These are phyloP conservation scores for Xylaria curta DNA, from an alignment of 495 filamentous ascomycete species.

Conservation along the genomic window DNA sequence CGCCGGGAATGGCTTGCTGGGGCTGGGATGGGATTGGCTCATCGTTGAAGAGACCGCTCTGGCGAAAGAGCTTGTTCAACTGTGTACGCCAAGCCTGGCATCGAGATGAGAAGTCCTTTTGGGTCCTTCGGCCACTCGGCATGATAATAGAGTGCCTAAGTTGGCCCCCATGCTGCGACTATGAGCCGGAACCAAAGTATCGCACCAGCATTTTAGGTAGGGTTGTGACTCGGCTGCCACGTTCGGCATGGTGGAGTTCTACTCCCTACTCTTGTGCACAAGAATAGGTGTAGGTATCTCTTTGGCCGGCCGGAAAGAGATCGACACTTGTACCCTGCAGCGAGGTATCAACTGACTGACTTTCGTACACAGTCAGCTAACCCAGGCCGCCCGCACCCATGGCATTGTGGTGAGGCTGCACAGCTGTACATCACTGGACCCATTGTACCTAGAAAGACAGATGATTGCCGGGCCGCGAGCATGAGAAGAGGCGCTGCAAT, in stretches of 20 bases:
- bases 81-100: neutral
- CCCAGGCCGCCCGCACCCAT: neutral
- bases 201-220: neutral
- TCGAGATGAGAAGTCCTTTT: neutral
- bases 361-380: neutral
- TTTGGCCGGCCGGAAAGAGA: constrained; percentile 10
- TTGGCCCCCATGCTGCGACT: neutral
- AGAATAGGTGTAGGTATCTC: constrained; percentile 7
- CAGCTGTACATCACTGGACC: neutral
- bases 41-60: neutral
- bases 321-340: neutral
- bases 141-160: neutral
- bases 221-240: constrained; percentile 2
- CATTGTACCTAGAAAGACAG: neutral
- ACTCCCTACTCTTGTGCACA: neutral
- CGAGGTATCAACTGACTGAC: constrained; percentile 1
- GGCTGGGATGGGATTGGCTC: neutral
- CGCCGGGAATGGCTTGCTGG: constrained; percentile 16
- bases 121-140: neutral
- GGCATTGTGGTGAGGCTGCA: constrained; percentile 9
- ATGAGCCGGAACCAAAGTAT: neutral
- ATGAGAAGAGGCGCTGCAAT: constrained; percentile 10
- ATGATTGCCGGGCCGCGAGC: constrained; percentile 3
- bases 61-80: neutral
- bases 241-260: constrained; percentile 6